Evolutionary conservation across 2,329 filamentous ascomycete species (phyloP), one percentile per base, ranked within the genome.

Genomic region (Fusarium pininemorale): DNA sequence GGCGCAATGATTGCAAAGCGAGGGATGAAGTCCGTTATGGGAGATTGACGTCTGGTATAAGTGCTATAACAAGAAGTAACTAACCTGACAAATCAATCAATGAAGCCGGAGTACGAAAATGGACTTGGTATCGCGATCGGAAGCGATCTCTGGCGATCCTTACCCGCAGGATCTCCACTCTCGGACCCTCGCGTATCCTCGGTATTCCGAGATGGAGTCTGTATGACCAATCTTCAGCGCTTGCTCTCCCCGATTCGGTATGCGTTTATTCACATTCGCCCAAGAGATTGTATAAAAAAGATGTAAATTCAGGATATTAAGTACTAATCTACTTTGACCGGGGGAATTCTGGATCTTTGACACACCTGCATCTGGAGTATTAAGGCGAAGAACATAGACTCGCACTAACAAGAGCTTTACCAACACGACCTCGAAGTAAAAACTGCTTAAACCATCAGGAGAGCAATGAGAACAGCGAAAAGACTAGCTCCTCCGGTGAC

Each of bases 401-500:
- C 9, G 18, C 4, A 16, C n/a, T 22, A 20, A 28, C 18, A 20
- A 26, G 18, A 47, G 6, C 26, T 37, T n/a, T 10, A 39, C 18
- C 14, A 26, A n/a, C 14, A 50, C 28, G 28, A 12, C 30, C 11
- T 42, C 13, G 5, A 14, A 14, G 1, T 22, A 22, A 16, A 15
- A 39, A 22, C 14, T 16, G 10, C 9, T 50, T 41, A 74, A 20
- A 68, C 38, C 66, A 74, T 71, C 30, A 72, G 14, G 20, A 58
- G 26, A 41, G 67, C 59, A 44, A 63, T 26, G 8, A 74, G 8
- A 2, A 74, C n/a, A 30, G 71, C 71, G 26, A 64, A 38, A 8
- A 64, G 1, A 13, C 41, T 38, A 56, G 63, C 71, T 30, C 71
- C 71, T 24, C 58, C 53, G 16, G 70, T 47, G 9, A 60, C 16